Base-by-base conservation (phyloP, 1,139 yeast genomes). In the Hemisphaericaspora xylofermentans region DNA sequence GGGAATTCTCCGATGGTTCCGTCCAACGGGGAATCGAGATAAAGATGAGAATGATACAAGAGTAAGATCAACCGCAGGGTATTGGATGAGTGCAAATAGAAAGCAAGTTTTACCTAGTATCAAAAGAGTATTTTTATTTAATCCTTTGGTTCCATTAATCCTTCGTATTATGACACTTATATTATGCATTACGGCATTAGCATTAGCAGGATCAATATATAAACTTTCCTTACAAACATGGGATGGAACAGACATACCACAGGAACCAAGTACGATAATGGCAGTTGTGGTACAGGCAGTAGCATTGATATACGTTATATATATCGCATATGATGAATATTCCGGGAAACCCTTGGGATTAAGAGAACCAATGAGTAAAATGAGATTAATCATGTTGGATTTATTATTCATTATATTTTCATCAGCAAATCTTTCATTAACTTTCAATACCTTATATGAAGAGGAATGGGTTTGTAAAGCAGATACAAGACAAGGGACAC, bases 181-280 rank as follows among this genome's bases (percentile, higher is more conserved):
- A 9, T 71, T 85, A 41, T 77, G 85, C 17, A 63, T 75, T 1
- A 63, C 80, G 36, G 84, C 95, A 0, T 67, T 88, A 47, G 89
- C 80, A 0, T 57, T 88, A 26, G 88, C 95, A 0, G 66, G 76
- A n/a, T 63, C 84, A 35, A 80, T 88, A 13, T 84, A 68, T 52
- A 73, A 69, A 13, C 68, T 68, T 44, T 80, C 86, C 3, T 52
- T 50, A 45, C 39, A 52, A 21, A 54, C 63, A 17, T 64, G 67
- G 45, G 70, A 76, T 10, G 69, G 66, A n/a, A 40, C 45, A 2
- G 57, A 63, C n/a, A 61, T 88, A 12, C 70, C 76, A 2, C 96
- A 88, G 57, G 93, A 88, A 59, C 85, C 98, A 16, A 84, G 95
- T 52, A 88, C 97, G 0, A 81, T 89, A 40, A 88, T 93, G 96